Conservation (phyloP, 1,284 basidiomycete species). For the Sutorius eximius region DNA sequence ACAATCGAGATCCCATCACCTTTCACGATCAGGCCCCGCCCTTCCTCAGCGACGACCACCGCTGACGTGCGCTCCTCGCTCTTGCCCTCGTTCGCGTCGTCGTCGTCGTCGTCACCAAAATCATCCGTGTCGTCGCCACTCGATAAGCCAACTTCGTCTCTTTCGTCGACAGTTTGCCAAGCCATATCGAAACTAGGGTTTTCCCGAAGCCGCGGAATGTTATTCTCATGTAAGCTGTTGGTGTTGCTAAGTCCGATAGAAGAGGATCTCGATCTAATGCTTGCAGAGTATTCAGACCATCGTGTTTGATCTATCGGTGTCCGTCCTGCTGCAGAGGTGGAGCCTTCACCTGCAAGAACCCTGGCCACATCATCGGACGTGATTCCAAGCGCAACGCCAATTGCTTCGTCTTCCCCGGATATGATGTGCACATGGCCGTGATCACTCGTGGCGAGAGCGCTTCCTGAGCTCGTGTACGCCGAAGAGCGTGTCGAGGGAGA, state of each 20-base stretch:
- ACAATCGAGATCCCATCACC: constrained; percentile 61
- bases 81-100: constrained; percentile 49
- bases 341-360: constrained; percentile 53
- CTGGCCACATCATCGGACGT: constrained; percentile 63
- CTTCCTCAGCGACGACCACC: constrained; percentile 76
- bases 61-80: constrained; percentile 73
- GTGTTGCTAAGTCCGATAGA: constrained; percentile 54
- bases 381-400: constrained; percentile 53
- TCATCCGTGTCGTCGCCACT: constrained; percentile 77
- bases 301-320: constrained; percentile 56
- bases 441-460: constrained; percentile 56
- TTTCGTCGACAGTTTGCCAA: constrained; percentile 72
- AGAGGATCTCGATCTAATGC: constrained; percentile 65
- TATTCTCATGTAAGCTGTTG: constrained; percentile 44
- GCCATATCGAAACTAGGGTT: constrained; percentile 71
- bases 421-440: constrained; percentile 64
- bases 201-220: constrained; percentile 48
- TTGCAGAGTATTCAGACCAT: constrained; percentile 68
- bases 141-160: constrained; percentile 64
- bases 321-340: constrained; percentile 41
- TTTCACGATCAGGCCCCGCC: constrained; percentile 74
- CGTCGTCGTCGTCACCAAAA: constrained; percentile 50
- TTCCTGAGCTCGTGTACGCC: constrained; percentile 69
- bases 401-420: constrained; percentile 57
- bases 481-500: constrained; percentile 73